Conservation (phyloP, 139 green algal species). For the Coelastrella sp. region DNA sequence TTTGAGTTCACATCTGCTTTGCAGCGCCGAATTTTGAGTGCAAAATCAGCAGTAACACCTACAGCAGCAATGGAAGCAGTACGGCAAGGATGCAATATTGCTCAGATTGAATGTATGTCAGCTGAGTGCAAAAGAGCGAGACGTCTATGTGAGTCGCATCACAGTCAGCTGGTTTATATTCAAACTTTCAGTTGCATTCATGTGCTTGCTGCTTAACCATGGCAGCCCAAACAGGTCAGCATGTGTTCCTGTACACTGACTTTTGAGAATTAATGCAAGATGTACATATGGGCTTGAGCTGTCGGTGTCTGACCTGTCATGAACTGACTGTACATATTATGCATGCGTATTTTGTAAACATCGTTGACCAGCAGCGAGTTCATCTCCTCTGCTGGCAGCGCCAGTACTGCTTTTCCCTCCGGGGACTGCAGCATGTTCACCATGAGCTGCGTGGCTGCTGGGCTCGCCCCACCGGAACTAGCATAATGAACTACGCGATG, state of each 20-base stretch:
- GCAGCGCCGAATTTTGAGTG: slow-evolving; percentile 56
- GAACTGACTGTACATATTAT: slow-evolving; percentile 36
- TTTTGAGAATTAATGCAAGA: neutral
- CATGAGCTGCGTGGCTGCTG: neutral
- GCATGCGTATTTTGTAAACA: slow-evolving; percentile 42
- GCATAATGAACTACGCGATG: slow-evolving; percentile 18
- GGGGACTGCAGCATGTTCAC: slow-evolving; percentile 18
- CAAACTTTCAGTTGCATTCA: too few species aligned
- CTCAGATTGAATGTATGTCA: too few species aligned
- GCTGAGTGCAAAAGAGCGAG: too few species aligned
- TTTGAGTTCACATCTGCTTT: slow-evolving; percentile 20
- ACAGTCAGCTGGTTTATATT: too few species aligned
- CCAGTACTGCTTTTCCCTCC: slow-evolving; percentile 13
- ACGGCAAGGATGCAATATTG: too few species aligned
- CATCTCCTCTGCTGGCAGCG: neutral
- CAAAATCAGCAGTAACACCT: slow-evolving; percentile 63
- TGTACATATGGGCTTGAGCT: neutral
- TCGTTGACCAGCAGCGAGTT: slow-evolving; percentile 28
- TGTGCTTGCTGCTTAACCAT: too few species aligned
- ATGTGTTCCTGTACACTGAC: neutral
- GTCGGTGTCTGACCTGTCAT: slow-evolving; percentile 21
- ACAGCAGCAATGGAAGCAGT: too few species aligned
- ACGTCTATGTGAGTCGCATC: too few species aligned
- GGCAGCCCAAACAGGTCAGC: too few species aligned
- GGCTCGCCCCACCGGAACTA: neutral